Evolutionary conservation across 2,329 filamentous ascomycete genomes (phyloP).

Genomic region (Sporothrix luriei): DNA sequence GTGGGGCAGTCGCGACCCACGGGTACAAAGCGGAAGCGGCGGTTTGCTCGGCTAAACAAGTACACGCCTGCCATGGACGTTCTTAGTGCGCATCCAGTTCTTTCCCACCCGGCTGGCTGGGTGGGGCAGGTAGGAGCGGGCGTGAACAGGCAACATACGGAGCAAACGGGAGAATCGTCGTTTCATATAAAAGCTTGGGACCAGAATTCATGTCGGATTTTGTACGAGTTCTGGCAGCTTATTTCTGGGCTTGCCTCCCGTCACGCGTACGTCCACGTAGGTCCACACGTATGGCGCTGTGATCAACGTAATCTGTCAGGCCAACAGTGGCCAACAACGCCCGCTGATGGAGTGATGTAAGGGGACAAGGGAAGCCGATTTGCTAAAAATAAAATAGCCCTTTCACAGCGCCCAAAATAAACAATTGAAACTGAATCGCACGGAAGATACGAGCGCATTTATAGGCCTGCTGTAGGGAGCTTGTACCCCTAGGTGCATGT

Average conservation of each 20-base stretch:
- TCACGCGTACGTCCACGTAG: not conserved
- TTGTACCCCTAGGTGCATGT: too few relatives aligned
- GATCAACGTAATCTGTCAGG: not conserved
- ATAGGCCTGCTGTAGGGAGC: not conserved
- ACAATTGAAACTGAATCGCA: too few relatives aligned
- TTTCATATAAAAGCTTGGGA: not conserved
- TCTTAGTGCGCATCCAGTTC: constrained; percentile 1
- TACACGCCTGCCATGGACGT: constrained; percentile 2
- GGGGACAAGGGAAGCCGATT: not conserved
- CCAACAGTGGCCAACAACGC: not conserved
- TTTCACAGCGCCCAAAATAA: not conserved
- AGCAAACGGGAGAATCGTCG: not conserved
- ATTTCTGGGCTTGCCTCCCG: not conserved
- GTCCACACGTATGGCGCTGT: not conserved
- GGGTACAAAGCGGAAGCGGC: constrained; percentile 18
- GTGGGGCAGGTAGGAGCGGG: constrained; percentile 18
- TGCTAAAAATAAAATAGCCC: not conserved
- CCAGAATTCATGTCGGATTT: not conserved
- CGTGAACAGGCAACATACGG: constrained; percentile 1
- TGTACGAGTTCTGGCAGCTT: not conserved
- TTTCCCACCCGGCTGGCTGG: constrained; percentile 6
- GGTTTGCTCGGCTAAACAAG: constrained; percentile 13
- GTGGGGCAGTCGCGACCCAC: constrained; percentile 23
- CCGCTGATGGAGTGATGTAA: not conserved
- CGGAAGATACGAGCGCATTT: not conserved